These are phyloP conservation scores for Phoma sp. DNA, from an alignment of 2,329 filamentous ascomycete genomes.

Conservation along the genomic window DNA sequence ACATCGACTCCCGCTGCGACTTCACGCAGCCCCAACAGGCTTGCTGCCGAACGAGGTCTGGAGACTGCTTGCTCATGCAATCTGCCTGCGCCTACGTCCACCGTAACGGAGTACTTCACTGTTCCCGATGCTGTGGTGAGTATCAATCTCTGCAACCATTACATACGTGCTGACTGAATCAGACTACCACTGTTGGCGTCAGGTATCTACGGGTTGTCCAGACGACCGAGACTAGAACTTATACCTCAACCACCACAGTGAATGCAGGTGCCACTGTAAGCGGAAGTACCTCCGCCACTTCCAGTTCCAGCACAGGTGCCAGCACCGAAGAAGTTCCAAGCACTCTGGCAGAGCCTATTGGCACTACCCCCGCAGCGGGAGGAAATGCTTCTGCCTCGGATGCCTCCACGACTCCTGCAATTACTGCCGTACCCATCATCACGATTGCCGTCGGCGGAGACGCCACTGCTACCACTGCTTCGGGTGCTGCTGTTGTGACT, in stretches of 20 bases:
- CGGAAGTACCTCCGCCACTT: not conserved
- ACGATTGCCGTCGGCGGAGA: not conserved
- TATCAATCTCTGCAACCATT: not conserved
- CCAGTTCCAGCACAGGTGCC: not conserved
- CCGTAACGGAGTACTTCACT: constrained; percentile 33
- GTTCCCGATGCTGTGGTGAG: constrained; percentile 32
- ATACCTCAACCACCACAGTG: constrained; percentile 18
- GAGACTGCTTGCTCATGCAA: constrained; percentile 41
- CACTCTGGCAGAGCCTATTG: not conserved
- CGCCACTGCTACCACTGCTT: not conserved
- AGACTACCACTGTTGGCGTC: constrained; percentile 27
- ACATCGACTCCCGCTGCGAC: constrained; percentile 9
- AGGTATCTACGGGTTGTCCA: constrained; percentile 16
- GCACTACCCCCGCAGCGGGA: not conserved
- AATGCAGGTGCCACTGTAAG: not conserved
- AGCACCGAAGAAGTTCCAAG: not conserved
- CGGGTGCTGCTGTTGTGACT: constrained; percentile 22
- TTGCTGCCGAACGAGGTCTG: constrained; percentile 28
- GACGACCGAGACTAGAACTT: constrained; percentile 18
- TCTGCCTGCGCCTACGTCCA: constrained; percentile 36
- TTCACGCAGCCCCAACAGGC: constrained; percentile 20
- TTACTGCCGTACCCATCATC: constrained; percentile 1
- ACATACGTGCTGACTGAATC: constrained; percentile 1
- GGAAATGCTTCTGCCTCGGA: not conserved
- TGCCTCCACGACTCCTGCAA: not conserved